Evolutionary conservation across 345 rosid species (phyloP), one percentile per base, ranked within the genome.

Genomic region (Linum trigynum): DNA sequence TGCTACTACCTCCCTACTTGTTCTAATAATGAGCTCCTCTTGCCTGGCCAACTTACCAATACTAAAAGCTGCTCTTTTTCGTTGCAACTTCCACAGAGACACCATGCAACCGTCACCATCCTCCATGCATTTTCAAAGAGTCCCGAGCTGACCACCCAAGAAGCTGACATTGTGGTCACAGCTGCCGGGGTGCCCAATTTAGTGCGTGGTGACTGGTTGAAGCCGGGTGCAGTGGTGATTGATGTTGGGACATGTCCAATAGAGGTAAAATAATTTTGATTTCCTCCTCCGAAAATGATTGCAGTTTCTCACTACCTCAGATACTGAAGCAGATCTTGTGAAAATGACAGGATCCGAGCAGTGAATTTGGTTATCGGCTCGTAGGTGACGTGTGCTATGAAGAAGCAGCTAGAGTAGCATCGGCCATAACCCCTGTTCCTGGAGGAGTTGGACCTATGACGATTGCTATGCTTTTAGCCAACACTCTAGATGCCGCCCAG

Each of bases 361-460:
- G 80, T 40, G 98, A 90, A 78, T 56, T 57, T 61, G 98, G 96
- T 50, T 90, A 89, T 57, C 84, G 88, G 57, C 85, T 90, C 32
- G 57, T 73, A 7, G 98, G 97, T 57, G 98, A 92, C 71, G 98
- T 92, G 67, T 88, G 91, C 79, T 81, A 62, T 41, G 88, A 84
- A 63, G 98, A 90, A 81, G 95, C 96, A 8, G 70, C 79, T 75
- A 79, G 81, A 65, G 82, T 92, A 40, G 97, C 83, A 7, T 82
- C 91, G 0, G 96, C 87, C 38, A 76, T 92, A 35, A 88, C 97
- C 8, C 97, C 97, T 17, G 98, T 92, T 7, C 98, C 98, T 5
- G 96, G 95, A 69, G 95, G 97, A 75, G 91, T 89, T 3, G 92
- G 96, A 56, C 97, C 95, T 14, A 81, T 87, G 97, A 89, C 98